phyloP scores from a whole-genome alignment of 2,329 filamentous ascomycete species.

The Alternaria sp. region DNA sequence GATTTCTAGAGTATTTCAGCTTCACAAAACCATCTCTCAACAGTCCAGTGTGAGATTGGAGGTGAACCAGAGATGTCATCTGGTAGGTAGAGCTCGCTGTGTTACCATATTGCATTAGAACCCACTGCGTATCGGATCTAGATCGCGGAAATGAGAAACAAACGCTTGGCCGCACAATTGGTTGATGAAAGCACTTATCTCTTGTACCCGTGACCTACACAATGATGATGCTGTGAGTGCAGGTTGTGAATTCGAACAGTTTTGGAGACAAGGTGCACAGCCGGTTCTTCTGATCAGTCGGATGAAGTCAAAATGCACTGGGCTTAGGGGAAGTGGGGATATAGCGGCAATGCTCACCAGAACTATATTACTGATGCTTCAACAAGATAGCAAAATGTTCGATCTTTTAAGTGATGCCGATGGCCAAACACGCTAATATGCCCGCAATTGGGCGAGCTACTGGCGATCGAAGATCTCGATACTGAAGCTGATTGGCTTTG shows the following conservation, averaged over 20 bases:
- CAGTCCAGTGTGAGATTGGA: neutral
- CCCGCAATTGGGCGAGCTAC: neutral
- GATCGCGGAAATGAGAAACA: neutral
- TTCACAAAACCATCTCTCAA: neutral
- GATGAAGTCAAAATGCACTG: too few relatives aligned
- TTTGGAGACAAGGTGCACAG: neutral
- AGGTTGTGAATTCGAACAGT: neutral
- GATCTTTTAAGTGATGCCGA: neutral
- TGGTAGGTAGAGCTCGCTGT: neutral
- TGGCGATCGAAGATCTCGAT: neutral
- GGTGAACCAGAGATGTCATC: neutral
- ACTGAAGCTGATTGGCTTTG: conserved; percentile 1
- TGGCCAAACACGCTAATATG: conserved; percentile 4
- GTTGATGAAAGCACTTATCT: neutral
- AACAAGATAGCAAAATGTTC: neutral
- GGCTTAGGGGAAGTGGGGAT: neutral
- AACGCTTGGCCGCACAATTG: neutral
- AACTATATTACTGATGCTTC: neutral
- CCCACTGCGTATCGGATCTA: neutral
- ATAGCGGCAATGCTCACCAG: neutral
- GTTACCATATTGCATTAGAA: neutral
- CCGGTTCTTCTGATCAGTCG: neutral
- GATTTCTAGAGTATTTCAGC: too few relatives aligned
- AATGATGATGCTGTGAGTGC: neutral
- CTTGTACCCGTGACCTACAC: neutral